Conservation (phyloP, 1,284 basidiomycete genomes). For the Neotropicomus parvogracilis region DNA sequence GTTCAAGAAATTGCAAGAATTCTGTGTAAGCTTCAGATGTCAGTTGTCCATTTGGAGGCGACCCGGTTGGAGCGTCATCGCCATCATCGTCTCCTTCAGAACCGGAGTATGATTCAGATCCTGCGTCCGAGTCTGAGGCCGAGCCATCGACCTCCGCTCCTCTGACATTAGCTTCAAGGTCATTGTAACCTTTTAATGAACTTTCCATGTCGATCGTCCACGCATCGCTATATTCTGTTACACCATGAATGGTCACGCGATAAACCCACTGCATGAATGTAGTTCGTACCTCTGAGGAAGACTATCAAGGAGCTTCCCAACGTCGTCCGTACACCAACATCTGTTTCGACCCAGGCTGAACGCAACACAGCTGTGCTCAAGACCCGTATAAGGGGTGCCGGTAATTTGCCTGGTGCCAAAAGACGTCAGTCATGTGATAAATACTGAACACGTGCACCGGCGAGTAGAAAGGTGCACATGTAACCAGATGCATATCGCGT, state of each 20-base stretch:
- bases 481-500: neutral
- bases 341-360: slow-evolving; percentile 76
- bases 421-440: slow-evolving; percentile 2
- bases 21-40: slow-evolving; percentile 56
- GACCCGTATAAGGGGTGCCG: slow-evolving; percentile 38
- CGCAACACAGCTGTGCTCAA: slow-evolving; percentile 62
- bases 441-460: neutral
- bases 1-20: slow-evolving; percentile 70
- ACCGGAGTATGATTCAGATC: slow-evolving; percentile 23
- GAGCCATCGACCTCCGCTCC: slow-evolving; percentile 12
- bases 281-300: slow-evolving; percentile 61
- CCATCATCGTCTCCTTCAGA: slow-evolving; percentile 27
- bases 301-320: slow-evolving; percentile 71
- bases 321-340: slow-evolving; percentile 57
- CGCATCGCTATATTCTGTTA: slow-evolving; percentile 56
- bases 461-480: neutral
- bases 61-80: slow-evolving; percentile 30
- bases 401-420: slow-evolving; percentile 35
- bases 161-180: slow-evolving; percentile 12
- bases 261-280: neutral
- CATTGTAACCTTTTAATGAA: slow-evolving; percentile 13
- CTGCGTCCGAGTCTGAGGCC: slow-evolving; percentile 24
- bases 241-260: neutral
- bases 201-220: slow-evolving; percentile 52
- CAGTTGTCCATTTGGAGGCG: slow-evolving; percentile 10